A percentile compares a stretch with the other conserved stretches of the same genome.
phyloP scores from a whole-genome alignment of 1,139 yeast genomes.

The Geotrichum klebahnii region DNA sequence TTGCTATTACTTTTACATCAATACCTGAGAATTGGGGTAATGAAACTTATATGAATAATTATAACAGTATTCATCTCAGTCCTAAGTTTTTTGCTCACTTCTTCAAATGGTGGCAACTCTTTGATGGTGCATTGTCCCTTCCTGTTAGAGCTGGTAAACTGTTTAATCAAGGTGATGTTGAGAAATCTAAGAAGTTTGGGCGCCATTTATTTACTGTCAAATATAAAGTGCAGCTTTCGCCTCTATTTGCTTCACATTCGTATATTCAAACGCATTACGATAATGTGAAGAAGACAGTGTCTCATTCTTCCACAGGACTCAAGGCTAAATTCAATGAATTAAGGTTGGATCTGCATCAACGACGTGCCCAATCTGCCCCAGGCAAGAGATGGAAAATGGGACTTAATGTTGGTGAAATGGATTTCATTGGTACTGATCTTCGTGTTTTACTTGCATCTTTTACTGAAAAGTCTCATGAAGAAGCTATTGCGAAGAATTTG shows the following conservation, averaged over 20 bases:
- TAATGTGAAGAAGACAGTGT: slow-evolving; percentile 45
- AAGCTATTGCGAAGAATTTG: slow-evolving; percentile 43
- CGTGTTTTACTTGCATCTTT: slow-evolving; percentile 67
- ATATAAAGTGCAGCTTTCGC: slow-evolving; percentile 68
- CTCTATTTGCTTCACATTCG: slow-evolving; percentile 69
- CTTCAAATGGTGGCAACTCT: slow-evolving; percentile 77
- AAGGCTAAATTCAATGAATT: slow-evolving; percentile 68
- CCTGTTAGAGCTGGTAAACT: slow-evolving; percentile 73
- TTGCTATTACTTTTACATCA: slow-evolving; percentile 69
- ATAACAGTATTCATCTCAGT: slow-evolving; percentile 71
- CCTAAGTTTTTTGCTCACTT: slow-evolving; percentile 68
- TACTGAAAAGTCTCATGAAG: slow-evolving; percentile 53
- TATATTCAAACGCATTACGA: slow-evolving; percentile 53
- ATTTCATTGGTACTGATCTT: slow-evolving; percentile 65
- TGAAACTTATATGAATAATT: slow-evolving; percentile 39
- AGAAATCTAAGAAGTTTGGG: slow-evolving; percentile 59
- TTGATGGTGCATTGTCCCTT: slow-evolving; percentile 64
- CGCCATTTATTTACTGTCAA: slow-evolving; percentile 74
- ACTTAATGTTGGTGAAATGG: slow-evolving; percentile 73
- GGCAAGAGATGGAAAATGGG: slow-evolving; percentile 61
- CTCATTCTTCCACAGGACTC: slow-evolving; percentile 67
- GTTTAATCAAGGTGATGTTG: slow-evolving; percentile 47
- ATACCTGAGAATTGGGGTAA: slow-evolving; percentile 31
- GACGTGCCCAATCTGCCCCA: slow-evolving; percentile 59
- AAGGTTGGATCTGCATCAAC: slow-evolving; percentile 75